Percentiles rank a stretch among this genome's conserved stretches.
These are phyloP conservation scores for Aspergillus cavernicola DNA, from an alignment of 495 filamentous ascomycete species.

Conservation along the genomic window DNA sequence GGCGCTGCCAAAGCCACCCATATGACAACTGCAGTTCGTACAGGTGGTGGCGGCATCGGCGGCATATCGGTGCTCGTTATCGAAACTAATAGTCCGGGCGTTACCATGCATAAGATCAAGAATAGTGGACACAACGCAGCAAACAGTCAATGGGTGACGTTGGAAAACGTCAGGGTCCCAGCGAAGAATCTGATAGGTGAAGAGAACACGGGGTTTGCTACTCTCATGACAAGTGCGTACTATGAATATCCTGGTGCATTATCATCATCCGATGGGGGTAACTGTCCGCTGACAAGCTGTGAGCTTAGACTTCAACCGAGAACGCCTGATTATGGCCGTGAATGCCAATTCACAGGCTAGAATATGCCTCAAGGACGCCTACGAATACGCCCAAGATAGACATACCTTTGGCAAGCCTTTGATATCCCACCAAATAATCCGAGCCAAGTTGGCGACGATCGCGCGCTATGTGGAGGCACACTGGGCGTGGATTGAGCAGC, in stretches of 20 bases:
- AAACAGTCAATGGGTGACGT: neutral
- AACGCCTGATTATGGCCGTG: constrained; percentile 1
- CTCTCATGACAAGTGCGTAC: neutral
- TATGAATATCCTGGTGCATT: neutral
- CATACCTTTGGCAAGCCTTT: constrained; percentile 5
- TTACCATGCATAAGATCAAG: neutral
- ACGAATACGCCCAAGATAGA: neutral
- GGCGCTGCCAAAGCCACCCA: neutral
- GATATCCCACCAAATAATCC: neutral
- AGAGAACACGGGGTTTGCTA: neutral
- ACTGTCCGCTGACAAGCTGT: too few species aligned
- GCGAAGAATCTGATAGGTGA: constrained; percentile 10
- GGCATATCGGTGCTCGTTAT: constrained; percentile 7
- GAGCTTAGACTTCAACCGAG: constrained; percentile 3
- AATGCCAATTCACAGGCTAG: neutral
- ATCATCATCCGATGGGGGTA: too few species aligned
- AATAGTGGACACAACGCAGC: neutral
- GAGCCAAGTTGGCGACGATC: neutral
- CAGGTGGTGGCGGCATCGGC: neutral
- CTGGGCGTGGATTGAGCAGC: constrained; percentile 8
- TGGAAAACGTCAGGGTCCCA: constrained; percentile 5
- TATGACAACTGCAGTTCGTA: constrained; percentile 3
- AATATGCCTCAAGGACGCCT: neutral
- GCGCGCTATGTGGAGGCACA: neutral
- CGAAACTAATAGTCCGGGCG: neutral